These are phyloP conservation scores for Annulohypoxylon bovei DNA, from an alignment of 495 filamentous ascomycete genomes.

Conservation along the genomic window DNA sequence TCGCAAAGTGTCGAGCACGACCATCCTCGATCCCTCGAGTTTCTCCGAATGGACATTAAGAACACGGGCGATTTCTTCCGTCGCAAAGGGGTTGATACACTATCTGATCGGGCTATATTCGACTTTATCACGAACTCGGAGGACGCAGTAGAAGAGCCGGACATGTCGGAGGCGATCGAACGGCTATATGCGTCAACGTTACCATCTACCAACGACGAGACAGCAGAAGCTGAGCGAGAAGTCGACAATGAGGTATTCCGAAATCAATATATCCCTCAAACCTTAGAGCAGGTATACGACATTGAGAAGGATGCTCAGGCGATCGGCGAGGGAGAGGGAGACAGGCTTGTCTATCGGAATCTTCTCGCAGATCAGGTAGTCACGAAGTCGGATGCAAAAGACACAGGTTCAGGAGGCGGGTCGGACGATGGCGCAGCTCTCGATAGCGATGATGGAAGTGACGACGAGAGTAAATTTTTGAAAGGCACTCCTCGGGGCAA, in stretches of 20 bases:
- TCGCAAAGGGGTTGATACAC: slow-evolving; percentile 79
- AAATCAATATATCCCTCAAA: slow-evolving; percentile 94
- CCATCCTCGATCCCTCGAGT: slow-evolving; percentile 89
- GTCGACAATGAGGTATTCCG: slow-evolving; percentile 91
- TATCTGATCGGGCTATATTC: slow-evolving; percentile 79
- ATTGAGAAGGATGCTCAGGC: slow-evolving; percentile 87
- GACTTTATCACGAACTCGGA: slow-evolving; percentile 75
- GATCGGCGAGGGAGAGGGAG: slow-evolving; percentile 74
- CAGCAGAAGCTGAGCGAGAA: slow-evolving; percentile 63
- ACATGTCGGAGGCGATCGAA: slow-evolving; percentile 55
- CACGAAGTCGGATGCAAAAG: slow-evolving; percentile 45
- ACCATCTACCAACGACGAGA: slow-evolving; percentile 51
- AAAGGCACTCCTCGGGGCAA: slow-evolving; percentile 83
- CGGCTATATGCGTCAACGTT: slow-evolving; percentile 55
- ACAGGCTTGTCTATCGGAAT: slow-evolving; percentile 80
- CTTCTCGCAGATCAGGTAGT: slow-evolving; percentile 77
- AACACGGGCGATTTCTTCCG: slow-evolving; percentile 93
- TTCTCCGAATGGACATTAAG: slow-evolving; percentile 97
- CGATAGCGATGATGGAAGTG: slow-evolving; percentile 59
- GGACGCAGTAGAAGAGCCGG: slow-evolving; percentile 61
- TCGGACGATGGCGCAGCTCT: slow-evolving; percentile 55
- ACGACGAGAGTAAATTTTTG: slow-evolving; percentile 63
- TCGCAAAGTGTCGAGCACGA: slow-evolving; percentile 97
- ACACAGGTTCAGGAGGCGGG: slow-evolving; percentile 48
- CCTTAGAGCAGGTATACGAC: slow-evolving; percentile 93